A percentile compares a stretch with the other conserved stretches of the same genome.
Conservation (phyloP, 2,329 filamentous ascomycete species). For the Penicillium sp. region DNA sequence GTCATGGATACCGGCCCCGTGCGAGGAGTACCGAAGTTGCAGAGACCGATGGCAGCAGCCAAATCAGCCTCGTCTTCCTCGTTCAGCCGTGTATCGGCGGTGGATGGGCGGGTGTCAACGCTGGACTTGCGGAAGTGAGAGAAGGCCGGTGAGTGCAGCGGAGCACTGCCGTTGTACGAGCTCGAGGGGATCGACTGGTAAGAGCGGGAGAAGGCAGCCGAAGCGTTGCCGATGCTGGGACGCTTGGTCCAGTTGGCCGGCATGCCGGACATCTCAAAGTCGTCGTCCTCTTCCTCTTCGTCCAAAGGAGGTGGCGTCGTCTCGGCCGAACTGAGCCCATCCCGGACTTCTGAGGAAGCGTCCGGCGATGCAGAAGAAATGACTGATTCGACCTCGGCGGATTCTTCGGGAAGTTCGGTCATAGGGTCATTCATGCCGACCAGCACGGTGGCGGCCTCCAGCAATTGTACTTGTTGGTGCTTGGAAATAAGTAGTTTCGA, state of each 20-base stretch:
- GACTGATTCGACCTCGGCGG: constrained; percentile 69
- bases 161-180: constrained; percentile 60
- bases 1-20: constrained; percentile 66
- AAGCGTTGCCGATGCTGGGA: constrained; percentile 53
- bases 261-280: constrained; percentile 51
- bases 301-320: constrained; percentile 86
- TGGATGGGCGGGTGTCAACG: constrained; percentile 75
- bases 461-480: constrained; percentile 96
- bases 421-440: constrained; percentile 76
- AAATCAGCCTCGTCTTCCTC: constrained; percentile 86
- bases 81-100: constrained; percentile 74
- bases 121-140: constrained; percentile 72
- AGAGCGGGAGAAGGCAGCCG: constrained; percentile 68
- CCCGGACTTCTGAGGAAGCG: constrained; percentile 76
- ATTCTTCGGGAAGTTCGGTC: constrained; percentile 59
- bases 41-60: constrained; percentile 84
- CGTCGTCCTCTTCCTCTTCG: constrained; percentile 56
- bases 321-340: constrained; percentile 80
- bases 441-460: constrained; percentile 95
- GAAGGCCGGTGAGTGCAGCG: constrained; percentile 51
- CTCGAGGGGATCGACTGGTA: constrained; percentile 73
- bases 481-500: constrained; percentile 98
- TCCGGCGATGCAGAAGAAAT: constrained; percentile 79
- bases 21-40: constrained; percentile 83
- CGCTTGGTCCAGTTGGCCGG: constrained; percentile 60